Conservation (phyloP, 2,329 filamentous ascomycete species). For the Alternaria gansuensis region DNA sequence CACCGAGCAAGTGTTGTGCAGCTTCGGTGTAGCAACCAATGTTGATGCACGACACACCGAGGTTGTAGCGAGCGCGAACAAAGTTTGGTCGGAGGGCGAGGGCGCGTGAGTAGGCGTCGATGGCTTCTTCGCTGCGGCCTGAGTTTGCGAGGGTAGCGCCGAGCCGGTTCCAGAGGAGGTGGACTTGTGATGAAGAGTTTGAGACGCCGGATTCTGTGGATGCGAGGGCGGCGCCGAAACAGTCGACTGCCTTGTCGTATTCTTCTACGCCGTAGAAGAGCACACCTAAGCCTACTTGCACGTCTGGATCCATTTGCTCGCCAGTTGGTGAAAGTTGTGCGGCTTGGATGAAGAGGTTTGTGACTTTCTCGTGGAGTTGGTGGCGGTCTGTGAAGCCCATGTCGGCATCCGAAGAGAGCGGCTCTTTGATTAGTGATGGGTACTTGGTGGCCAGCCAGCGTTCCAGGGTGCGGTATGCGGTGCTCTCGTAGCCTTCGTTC, state of each 20-base stretch:
- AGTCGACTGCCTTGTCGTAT: constrained; percentile 98
- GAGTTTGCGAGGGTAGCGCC: constrained; percentile 96
- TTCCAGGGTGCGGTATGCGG: constrained; percentile 93
- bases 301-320: constrained; percentile 96
- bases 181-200: constrained; percentile 86
- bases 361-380: constrained; percentile 88
- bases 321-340: constrained; percentile 91
- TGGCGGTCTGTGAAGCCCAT: constrained; percentile 95
- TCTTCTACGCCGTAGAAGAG: constrained; percentile 98
- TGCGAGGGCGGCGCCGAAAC: constrained; percentile 90
- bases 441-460: constrained; percentile 98
- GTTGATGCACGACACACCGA: constrained; percentile 96
- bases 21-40: constrained; percentile 95
- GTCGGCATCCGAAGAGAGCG: constrained; percentile 78
- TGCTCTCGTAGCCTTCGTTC: constrained; percentile 98
- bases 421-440: constrained; percentile 76
- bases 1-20: constrained; percentile 89
- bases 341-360: constrained; percentile 87
- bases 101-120: constrained; percentile 93
- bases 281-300: constrained; percentile 95
- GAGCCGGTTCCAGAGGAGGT: constrained; percentile 96
- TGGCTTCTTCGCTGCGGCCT: constrained; percentile 92
- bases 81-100: constrained; percentile 93
- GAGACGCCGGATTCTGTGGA: constrained; percentile 83
- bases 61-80: constrained; percentile 94